Conservation (phyloP, 2,329 filamentous ascomycete species). For the Immersiporthe knoxdaviesiana region DNA sequence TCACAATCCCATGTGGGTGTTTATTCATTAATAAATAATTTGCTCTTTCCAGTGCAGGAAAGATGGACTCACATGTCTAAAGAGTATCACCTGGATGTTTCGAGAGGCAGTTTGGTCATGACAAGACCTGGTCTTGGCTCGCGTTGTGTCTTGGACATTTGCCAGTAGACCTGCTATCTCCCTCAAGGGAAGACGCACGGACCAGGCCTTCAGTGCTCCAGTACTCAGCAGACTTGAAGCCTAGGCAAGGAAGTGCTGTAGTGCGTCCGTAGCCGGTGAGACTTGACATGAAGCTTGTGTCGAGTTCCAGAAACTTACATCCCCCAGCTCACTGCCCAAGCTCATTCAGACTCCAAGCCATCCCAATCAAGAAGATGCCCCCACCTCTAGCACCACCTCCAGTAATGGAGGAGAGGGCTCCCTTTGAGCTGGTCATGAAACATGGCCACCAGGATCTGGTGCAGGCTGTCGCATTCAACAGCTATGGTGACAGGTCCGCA, state of each 20-base stretch:
- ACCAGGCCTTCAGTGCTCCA: not conserved
- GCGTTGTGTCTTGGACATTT: not conserved
- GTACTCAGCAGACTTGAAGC: not conserved
- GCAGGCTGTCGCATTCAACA: slow-evolving; percentile 86
- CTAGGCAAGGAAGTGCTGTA: not conserved
- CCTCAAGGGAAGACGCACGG: not conserved
- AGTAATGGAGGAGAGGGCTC: slow-evolving; percentile 47
- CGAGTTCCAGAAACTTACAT: not conserved
- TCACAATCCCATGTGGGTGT: not conserved
- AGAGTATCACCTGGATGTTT: not conserved
- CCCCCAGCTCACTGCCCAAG: not conserved
- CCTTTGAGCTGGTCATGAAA: slow-evolving; percentile 65
- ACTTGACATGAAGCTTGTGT: not conserved
- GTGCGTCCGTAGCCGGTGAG: too few species aligned
- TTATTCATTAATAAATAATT: not conserved
- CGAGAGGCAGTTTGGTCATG: not conserved
- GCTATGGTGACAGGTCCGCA: slow-evolving; percentile 87
- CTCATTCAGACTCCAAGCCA: not conserved
- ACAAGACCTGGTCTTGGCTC: not conserved
- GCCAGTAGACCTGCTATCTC: not conserved
- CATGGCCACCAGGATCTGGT: slow-evolving; percentile 81
- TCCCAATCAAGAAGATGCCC: slow-evolving; percentile 31
- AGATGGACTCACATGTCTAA: not conserved
- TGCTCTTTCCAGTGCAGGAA: not conserved
- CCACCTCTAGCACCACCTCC: slow-evolving; percentile 37